Conservation (phyloP, 345 rosid genomes). For the Angophora floribunda region DNA sequence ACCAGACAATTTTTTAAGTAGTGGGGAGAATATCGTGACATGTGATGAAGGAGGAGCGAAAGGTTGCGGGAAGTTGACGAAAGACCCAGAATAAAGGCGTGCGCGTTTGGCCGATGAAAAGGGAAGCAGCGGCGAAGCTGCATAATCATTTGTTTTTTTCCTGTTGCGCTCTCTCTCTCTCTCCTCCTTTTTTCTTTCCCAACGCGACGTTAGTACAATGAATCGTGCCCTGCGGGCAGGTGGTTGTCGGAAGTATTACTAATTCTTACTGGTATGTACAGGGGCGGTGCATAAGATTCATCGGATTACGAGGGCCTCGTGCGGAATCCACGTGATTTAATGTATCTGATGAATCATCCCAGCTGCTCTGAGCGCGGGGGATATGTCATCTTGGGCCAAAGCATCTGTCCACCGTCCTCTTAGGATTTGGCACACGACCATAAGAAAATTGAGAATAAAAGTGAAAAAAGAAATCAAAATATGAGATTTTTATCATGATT, state of each 20-base stretch:
- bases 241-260: background rate
- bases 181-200: background rate
- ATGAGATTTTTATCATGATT: accelerated
- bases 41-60: background rate
- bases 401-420: background rate
- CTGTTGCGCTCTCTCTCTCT: background rate
- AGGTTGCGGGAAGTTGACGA: background rate
- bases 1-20: background rate
- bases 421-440: no score
- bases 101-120: background rate
- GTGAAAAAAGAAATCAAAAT: no score
- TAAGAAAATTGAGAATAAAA: no score
- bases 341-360: background rate
- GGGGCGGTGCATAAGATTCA: background rate
- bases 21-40: background rate
- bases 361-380: background rate
- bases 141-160: background rate
- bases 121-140: background rate
- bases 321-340: background rate
- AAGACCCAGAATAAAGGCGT: background rate
- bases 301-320: background rate
- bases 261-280: background rate
- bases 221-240: background rate
- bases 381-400: no score
- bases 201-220: background rate